Evolutionary conservation across 768 basidiomycete genomes (phyloP).

Genomic region (Boletus insuetus): DNA sequence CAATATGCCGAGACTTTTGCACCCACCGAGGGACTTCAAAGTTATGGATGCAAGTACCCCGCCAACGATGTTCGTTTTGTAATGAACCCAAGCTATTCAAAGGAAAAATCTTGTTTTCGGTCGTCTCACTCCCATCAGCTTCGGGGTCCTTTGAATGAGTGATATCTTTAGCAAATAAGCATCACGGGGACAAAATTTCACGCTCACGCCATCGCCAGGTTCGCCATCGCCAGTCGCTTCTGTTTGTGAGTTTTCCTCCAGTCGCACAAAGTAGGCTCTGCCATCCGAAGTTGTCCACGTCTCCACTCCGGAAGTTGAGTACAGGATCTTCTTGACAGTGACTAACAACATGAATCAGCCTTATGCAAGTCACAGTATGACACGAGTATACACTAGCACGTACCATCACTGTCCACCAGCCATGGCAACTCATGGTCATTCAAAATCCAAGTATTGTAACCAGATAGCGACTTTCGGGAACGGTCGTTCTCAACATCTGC

Average conservation of each 20-base stretch:
- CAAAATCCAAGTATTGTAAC: constrained; percentile 70
- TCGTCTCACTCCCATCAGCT: constrained; percentile 2
- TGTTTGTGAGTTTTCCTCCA: constrained; percentile 41
- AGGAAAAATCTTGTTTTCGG: constrained; percentile 3
- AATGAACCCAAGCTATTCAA: constrained; percentile 5
- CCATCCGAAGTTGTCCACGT: constrained; percentile 87
- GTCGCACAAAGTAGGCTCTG: constrained; percentile 72
- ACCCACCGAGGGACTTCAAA: constrained; percentile 76
- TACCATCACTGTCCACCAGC: constrained; percentile 74
- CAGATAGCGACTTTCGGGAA: constrained; percentile 35
- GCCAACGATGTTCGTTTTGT: constrained; percentile 44
- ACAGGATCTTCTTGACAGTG: constrained; percentile 58
- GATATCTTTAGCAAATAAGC: constrained; percentile 3
- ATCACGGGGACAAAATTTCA: background rate
- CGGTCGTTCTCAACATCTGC: constrained; percentile 35
- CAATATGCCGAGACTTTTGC: constrained; percentile 65
- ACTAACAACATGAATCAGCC: constrained; percentile 39
- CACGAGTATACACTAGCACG: constrained; percentile 13
- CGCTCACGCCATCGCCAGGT: constrained; percentile 45
- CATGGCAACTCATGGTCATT: constrained; percentile 67
- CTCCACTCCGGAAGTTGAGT: constrained; percentile 61
- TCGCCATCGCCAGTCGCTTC: constrained; percentile 42
- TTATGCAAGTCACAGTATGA: background rate
- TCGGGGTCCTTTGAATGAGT: constrained; percentile 7
- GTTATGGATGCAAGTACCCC: constrained; percentile 77